Percentiles rank a stretch among this genome's conserved stretches.
Conservation (phyloP, 371 early-diverging fungal species). For the Mucor saturninus region DNA sequence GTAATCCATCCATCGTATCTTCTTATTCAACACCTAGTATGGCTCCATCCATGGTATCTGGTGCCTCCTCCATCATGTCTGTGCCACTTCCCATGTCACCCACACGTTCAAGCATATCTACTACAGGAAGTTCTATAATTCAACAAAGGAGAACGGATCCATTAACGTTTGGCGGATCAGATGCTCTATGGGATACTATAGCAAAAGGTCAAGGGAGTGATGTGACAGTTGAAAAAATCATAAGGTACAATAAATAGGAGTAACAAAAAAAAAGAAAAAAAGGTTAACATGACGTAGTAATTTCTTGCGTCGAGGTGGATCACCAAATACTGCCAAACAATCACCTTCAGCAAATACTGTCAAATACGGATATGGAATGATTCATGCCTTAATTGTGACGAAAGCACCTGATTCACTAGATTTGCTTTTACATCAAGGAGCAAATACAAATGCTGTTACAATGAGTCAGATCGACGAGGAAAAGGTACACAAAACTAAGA, state of each 20-base stretch:
- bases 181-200: slow-evolving; percentile 52
- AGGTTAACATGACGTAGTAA: slow-evolving; percentile 24
- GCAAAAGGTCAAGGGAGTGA: slow-evolving; percentile 42
- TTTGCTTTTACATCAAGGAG: slow-evolving; percentile 49
- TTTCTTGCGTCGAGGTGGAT: slow-evolving; percentile 51
- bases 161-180: slow-evolving; percentile 49
- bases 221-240: slow-evolving; percentile 48
- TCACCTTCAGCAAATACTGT: slow-evolving; percentile 33
- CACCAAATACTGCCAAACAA: slow-evolving; percentile 53
- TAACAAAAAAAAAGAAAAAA: background rate
- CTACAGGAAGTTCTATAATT: slow-evolving; percentile 31
- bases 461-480: slow-evolving; percentile 45
- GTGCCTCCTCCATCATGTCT: slow-evolving; percentile 19
- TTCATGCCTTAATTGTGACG: slow-evolving; percentile 50
- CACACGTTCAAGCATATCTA: slow-evolving; percentile 31
- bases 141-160: slow-evolving; percentile 46
- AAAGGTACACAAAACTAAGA: slow-evolving; percentile 29
- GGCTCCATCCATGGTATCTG: slow-evolving; percentile 14
- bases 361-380: slow-evolving; percentile 54
- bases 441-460: slow-evolving; percentile 45
- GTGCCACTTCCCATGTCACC: slow-evolving; percentile 29
- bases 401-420: slow-evolving; percentile 40
- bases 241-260: slow-evolving; percentile 29
- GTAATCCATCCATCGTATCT: slow-evolving; percentile 31
- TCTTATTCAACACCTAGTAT: slow-evolving; percentile 29